phyloP scores from a whole-genome alignment of 257 asterid genomes.

The Voacanga thouarsii region DNA sequence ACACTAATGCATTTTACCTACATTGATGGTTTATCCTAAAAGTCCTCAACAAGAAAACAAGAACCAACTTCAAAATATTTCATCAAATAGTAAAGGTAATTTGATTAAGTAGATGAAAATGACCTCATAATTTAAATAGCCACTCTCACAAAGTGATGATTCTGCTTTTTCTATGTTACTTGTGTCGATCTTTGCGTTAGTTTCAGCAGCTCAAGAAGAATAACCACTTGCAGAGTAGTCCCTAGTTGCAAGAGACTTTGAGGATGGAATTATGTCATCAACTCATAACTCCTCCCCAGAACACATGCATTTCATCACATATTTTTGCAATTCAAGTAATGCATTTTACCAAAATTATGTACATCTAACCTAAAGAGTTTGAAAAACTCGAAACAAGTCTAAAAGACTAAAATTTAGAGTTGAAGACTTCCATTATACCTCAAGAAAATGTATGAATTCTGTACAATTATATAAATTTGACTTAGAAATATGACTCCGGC shows the following conservation, averaged over 20 bases:
- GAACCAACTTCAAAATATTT: not conserved
- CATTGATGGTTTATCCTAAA: not conserved
- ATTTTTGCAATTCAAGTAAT: not conserved
- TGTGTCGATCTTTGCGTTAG: conserved; percentile 56
- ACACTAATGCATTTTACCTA: not conserved
- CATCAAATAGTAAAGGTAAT: too few species aligned
- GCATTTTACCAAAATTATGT: not conserved
- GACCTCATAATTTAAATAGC: conserved; percentile 86
- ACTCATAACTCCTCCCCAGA: conserved; percentile 71
- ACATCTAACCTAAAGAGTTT: not conserved
- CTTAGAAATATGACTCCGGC: not conserved
- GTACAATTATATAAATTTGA: not conserved
- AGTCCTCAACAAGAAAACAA: not conserved
- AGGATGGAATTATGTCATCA: conserved; percentile 72
- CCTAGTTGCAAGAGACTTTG: conserved; percentile 87
- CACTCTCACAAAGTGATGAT: conserved; percentile 89
- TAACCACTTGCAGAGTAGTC: conserved; percentile 90
- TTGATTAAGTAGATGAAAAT: conserved; percentile 6
- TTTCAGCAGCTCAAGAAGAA: conserved; percentile 77
- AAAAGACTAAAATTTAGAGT: not conserved
- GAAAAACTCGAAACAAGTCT: not conserved
- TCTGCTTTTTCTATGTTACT: too few species aligned
- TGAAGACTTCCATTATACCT: not conserved
- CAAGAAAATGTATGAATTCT: not conserved
- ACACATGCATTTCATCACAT: conserved; percentile 79